A percentile compares a stretch with the other conserved stretches of the same genome.
These are phyloP conservation scores for Murraya koenigii DNA, from an alignment of 345 rosid species.

Conservation along the genomic window DNA sequence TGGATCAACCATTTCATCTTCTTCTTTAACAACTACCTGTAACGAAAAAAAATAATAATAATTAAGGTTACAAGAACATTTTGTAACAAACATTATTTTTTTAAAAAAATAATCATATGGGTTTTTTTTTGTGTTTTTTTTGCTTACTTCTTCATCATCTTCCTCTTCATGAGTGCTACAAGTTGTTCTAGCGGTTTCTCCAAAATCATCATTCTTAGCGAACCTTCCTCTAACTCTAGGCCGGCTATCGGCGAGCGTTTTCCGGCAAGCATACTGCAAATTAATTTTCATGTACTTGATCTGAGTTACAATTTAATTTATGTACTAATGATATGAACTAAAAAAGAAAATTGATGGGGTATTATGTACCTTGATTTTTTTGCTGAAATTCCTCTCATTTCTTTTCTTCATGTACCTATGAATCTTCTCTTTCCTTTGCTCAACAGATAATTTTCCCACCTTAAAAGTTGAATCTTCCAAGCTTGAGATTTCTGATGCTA, in stretches of 20 bases:
- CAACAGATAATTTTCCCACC: conserved; percentile 75
- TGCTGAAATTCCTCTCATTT: conserved; percentile 91
- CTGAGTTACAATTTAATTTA: background rate
- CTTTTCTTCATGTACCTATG: conserved; percentile 93
- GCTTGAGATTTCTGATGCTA: conserved; percentile 58
- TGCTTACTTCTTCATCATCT: conserved; percentile 70
- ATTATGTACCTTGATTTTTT: conserved; percentile 78
- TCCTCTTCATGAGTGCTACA: conserved; percentile 65
- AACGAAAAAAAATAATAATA: no score
- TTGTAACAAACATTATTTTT: background rate
- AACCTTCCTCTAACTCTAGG: conserved; percentile 95
- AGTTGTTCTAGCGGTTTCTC: conserved; percentile 47
- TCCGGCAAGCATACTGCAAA: conserved; percentile 87
- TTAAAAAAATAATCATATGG: no score
- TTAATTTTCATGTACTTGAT: background rate
- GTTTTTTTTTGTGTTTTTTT: no score
- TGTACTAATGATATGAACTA: background rate
- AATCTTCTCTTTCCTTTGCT: conserved; percentile 92
- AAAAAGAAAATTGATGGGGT: background rate
- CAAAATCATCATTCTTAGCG: conserved; percentile 82
- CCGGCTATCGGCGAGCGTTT: conserved; percentile 88
- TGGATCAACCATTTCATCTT: conserved; percentile 67
- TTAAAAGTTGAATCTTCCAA: conserved; percentile 74
- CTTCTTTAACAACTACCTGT: conserved; percentile 73
- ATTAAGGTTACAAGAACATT: background rate